Evolutionary conservation across 345 rosid species (phyloP).

Genomic region (Syzygium aqueum): DNA sequence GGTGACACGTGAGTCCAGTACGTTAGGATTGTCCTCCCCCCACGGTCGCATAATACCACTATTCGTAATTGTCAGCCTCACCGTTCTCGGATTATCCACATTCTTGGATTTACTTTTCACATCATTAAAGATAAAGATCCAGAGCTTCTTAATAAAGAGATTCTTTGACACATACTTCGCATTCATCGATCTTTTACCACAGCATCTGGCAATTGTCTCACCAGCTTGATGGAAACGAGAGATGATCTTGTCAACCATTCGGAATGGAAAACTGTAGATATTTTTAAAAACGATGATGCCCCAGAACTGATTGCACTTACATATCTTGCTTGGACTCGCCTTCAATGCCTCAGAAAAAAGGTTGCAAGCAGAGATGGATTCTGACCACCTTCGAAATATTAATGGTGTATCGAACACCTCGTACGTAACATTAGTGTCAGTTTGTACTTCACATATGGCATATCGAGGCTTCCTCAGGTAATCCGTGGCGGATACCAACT

Average conservation of each 20-base stretch:
- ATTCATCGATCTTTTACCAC: neutral
- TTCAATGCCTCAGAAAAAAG: neutral
- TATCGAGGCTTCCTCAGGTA: neutral
- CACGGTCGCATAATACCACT: fast-evolving
- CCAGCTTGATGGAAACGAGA: neutral
- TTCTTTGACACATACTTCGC: neutral
- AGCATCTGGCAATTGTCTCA: neutral
- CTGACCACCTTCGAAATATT: neutral
- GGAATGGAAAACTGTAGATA: neutral
- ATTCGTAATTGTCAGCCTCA: too few relatives aligned
- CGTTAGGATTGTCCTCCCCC: too few relatives aligned
- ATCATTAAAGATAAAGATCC: neutral
- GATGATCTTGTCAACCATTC: neutral
- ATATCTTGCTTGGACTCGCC: neutral
- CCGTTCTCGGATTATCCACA: neutral
- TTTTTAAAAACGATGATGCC: neutral
- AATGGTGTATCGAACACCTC: neutral
- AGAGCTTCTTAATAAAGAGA: neutral
- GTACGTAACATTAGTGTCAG: neutral
- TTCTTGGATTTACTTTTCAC: neutral
- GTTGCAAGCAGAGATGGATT: neutral
- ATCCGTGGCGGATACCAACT: neutral
- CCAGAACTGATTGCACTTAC: neutral
- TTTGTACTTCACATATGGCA: neutral
- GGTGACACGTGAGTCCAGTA: fast-evolving